A percentile compares a stretch with the other conserved stretches of the same genome.
These are phyloP conservation scores for Starmerella etchellsii DNA, from an alignment of 805 yeast genomes.

Conservation along the genomic window DNA sequence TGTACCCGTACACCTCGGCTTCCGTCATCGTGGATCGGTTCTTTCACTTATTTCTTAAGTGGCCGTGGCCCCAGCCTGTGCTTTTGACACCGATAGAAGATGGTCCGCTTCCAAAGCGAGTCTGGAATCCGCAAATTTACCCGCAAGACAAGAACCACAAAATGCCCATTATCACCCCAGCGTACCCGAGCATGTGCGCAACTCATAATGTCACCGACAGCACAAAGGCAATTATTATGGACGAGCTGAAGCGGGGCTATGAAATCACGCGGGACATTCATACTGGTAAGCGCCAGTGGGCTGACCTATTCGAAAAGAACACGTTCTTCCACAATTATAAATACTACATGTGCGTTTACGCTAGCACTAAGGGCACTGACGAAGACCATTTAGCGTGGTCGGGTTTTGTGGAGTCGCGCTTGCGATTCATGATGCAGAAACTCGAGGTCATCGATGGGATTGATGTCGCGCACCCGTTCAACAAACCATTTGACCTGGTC, in stretches of 20 bases:
- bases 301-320: slow-evolving; percentile 62
- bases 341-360: slow-evolving; percentile 71
- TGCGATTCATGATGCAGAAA: slow-evolving; percentile 70
- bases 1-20: slow-evolving; percentile 91
- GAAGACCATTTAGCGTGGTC: slow-evolving; percentile 87
- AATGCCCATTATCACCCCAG: slow-evolving; percentile 98
- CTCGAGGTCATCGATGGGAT: slow-evolving; percentile 68
- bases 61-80: slow-evolving; percentile 99
- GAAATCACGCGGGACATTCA: slow-evolving; percentile 57
- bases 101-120: slow-evolving; percentile 90
- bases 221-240: slow-evolving; percentile 66
- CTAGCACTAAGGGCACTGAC: slow-evolving; percentile 54
- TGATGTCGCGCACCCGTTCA: slow-evolving; percentile 78
- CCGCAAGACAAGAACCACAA: slow-evolving; percentile 79
- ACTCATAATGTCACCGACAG: slow-evolving; percentile 89
- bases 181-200: slow-evolving; percentile 98
- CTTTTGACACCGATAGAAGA: slow-evolving; percentile 85
- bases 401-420: slow-evolving; percentile 82
- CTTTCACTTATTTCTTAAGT: slow-evolving; percentile 69
- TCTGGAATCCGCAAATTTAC: slow-evolving; percentile 91
- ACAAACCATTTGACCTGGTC: slow-evolving; percentile 54
- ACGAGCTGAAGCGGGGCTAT: slow-evolving; percentile 69
- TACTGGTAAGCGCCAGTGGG: slow-evolving; percentile 55
- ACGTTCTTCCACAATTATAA: slow-evolving; percentile 73
- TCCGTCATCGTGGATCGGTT: slow-evolving; percentile 84